Evolutionary conservation across 495 filamentous ascomycete genomes (phyloP), one percentile per base, ranked within the genome.

Genomic region (Sabuloglossum arenarium): DNA sequence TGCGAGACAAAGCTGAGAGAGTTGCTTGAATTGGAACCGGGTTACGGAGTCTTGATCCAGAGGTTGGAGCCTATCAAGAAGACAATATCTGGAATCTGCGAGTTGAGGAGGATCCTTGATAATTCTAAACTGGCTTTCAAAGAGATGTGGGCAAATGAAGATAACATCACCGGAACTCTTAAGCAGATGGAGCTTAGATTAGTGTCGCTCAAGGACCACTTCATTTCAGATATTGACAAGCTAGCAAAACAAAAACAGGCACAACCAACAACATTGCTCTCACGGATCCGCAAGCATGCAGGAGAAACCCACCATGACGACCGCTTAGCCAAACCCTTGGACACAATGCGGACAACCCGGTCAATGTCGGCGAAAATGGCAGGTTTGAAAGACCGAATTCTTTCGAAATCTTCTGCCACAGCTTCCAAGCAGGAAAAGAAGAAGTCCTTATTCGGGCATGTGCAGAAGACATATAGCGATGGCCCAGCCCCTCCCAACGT

Each of bases 341-440:
- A 51, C 11, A 51, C 47, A 51, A 51, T 27, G 28, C 23, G 47
- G 25, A 51, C 47, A n/a, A 51, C 47, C 28, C 47, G 47, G 10
- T 51, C 47, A 30, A 51, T 51, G 47, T 27, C 47, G 3, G 28
- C 23, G 25, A 51, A 51, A 27, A 27, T 51, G 47, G 47, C 47
- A 6, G 47, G 47, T 19, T 30, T 51, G 24, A 51, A 51, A 51
- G 47, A 30, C 21, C 39, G 39, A 1, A 43, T 43, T 23, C n/a
- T 43, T 21, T 43, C 39, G 21, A 43, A 43, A 43, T 43, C 39
- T 10, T 43, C 39, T n/a, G 21, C 47, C 28, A 29, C 25, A 51
- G 11, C 47, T 4, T 51, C 47, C 23, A 51, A 51, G 47, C 47
- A 51, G 28, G 47, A 51, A 19, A 51, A 51, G 47, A 51, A 51